A percentile compares a stretch with the other conserved stretches of the same genome.
Conservation (phyloP, 306 rosid species). For the Pueraria montana region DNA sequence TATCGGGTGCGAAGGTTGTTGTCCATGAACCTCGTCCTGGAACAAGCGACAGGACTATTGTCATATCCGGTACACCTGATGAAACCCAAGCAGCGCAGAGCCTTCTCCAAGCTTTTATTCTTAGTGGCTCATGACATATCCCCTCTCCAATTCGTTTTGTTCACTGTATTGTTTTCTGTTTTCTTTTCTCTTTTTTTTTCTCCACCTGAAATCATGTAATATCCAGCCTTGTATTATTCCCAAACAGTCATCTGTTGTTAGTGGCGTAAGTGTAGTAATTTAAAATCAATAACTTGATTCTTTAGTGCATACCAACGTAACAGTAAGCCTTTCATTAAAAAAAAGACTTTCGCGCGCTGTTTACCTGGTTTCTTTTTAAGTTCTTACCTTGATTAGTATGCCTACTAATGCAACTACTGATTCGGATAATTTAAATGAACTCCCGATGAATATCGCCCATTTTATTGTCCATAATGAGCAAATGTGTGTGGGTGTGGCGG, state of each 20-base stretch:
- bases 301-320: constrained; percentile 29
- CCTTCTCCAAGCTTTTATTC: constrained; percentile 95
- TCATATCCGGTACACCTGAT: constrained; percentile 94
- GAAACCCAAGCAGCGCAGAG: constrained; percentile 99
- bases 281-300: constrained; percentile 36
- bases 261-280: constrained; percentile 26
- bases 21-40: constrained; percentile 83
- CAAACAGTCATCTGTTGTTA: constrained; percentile 30
- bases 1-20: constrained; percentile 93
- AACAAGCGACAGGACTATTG: constrained; percentile 72
- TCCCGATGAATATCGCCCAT: not conserved
- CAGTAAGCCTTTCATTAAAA: not conserved
- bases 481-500: no score
- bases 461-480: not conserved
- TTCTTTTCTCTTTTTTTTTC: not conserved
- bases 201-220: constrained; percentile 47
- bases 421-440: not conserved
- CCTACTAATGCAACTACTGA: not conserved
- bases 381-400: not conserved
- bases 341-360: not conserved
- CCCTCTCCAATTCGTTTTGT: constrained; percentile 4
- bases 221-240: constrained; percentile 45
- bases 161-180: constrained; percentile 21
- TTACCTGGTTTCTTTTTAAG: not conserved
- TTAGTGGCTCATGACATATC: constrained; percentile 72